Conservation (phyloP, 2,329 filamentous ascomycete species). For the Paecilomyces variotii region DNA sequence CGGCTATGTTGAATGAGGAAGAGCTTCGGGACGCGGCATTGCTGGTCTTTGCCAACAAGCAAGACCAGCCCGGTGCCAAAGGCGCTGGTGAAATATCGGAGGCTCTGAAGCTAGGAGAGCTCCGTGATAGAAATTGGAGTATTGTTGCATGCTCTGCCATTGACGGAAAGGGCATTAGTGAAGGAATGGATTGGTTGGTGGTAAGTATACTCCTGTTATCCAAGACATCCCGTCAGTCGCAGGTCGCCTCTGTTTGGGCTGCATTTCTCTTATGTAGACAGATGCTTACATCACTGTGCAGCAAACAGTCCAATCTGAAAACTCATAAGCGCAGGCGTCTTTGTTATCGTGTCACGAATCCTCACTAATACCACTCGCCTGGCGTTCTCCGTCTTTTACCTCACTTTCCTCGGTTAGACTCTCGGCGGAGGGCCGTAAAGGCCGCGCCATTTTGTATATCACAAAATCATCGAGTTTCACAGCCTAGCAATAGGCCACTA, state of each 20-base stretch:
- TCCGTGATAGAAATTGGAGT: slow-evolving; percentile 97
- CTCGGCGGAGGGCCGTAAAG: not conserved
- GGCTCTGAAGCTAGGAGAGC: slow-evolving; percentile 77
- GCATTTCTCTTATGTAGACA: too few relatives aligned
- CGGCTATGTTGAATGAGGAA: slow-evolving; percentile 94
- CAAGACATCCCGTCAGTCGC: not conserved
- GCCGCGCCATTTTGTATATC: not conserved
- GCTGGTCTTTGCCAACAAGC: slow-evolving; percentile 97
- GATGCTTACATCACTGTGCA: slow-evolving; percentile 14
- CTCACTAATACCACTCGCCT: slow-evolving; percentile 1
- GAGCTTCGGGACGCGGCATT: slow-evolving; percentile 88
- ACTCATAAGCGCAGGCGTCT: slow-evolving; percentile 28
- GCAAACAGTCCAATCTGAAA: slow-evolving; percentile 39
- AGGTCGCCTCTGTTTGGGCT: not conserved
- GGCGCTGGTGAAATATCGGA: slow-evolving; percentile 95
- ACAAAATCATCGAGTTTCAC: not conserved
- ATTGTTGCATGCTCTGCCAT: slow-evolving; percentile 97
- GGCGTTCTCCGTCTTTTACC: not conserved
- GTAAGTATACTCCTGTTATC: slow-evolving; percentile 42
- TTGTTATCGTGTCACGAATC: slow-evolving; percentile 8
- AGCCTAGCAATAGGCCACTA: not conserved
- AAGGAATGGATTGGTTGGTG: slow-evolving; percentile 99
- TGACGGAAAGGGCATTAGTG: slow-evolving; percentile 85
- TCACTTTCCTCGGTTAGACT: not conserved
- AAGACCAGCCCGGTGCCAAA: slow-evolving; percentile 94